A percentile compares a stretch with the other conserved stretches of the same genome.
These are phyloP conservation scores for Pichia thaimueangensis DNA, from an alignment of 805 yeast species.

Conservation along the genomic window DNA sequence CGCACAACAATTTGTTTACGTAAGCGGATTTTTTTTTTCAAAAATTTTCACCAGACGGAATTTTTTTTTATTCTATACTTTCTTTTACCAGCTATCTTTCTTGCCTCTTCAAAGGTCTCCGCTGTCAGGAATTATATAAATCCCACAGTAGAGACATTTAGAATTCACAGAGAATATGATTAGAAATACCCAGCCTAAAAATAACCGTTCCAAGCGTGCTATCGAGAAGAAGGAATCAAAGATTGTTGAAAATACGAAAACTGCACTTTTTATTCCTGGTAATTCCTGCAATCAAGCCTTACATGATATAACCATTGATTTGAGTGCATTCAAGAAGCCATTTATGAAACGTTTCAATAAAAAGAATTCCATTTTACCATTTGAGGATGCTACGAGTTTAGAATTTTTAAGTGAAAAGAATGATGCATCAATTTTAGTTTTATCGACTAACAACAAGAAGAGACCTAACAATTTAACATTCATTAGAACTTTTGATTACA, in stretches of 20 bases:
- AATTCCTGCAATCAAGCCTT: conserved; percentile 67
- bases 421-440: conserved; percentile 78
- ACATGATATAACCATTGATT: conserved; percentile 85
- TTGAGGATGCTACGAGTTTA: conserved; percentile 77
- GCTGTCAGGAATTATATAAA: no score
- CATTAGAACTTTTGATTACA: conserved; percentile 82
- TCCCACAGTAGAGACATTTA: no score
- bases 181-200: conserved; percentile 73
- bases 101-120: no score
- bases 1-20: no score
- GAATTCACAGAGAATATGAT: no score
- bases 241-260: conserved; percentile 80
- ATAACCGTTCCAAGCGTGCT: conserved; percentile 93
- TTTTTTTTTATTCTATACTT: no score
- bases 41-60: no score
- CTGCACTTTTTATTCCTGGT: conserved; percentile 90
- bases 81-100: no score
- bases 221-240: conserved; percentile 84
- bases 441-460: conserved; percentile 78
- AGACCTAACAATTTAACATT: conserved; percentile 89
- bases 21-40: no score
- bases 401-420: conserved; percentile 95
- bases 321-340: conserved; percentile 88
- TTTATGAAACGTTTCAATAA: conserved; percentile 77
- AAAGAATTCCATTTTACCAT: conserved; percentile 86